Percentiles rank a stretch among this genome's conserved stretches.
Evolutionary conservation across 495 filamentous ascomycete genomes (phyloP).

Genomic region (Aspergillus olivimuriae): DNA sequence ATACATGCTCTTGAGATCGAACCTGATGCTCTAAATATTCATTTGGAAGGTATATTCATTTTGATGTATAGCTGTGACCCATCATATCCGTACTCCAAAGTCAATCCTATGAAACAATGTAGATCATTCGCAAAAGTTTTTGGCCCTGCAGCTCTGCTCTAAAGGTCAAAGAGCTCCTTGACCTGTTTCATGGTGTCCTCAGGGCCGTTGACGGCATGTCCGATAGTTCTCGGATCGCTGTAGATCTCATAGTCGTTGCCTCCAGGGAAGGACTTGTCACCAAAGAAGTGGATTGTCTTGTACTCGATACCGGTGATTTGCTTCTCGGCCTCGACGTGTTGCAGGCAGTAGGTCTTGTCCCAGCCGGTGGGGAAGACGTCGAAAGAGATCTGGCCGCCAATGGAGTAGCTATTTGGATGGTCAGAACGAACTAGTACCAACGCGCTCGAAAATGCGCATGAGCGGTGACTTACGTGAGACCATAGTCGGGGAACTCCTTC

Average conservation of each 20-base stretch:
- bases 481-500: slow-evolving; percentile 75
- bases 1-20: too few relatives aligned
- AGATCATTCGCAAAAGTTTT: slow-evolving; percentile 11
- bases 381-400: slow-evolving; percentile 96
- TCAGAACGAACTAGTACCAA: slow-evolving; percentile 6
- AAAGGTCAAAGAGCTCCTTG: slow-evolving; percentile 73
- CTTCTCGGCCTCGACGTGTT: slow-evolving; percentile 79
- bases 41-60: too few relatives aligned
- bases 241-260: slow-evolving; percentile 97
- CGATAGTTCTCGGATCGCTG: slow-evolving; percentile 68
- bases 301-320: slow-evolving; percentile 68
- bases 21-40: too few relatives aligned
- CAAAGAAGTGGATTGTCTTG: slow-evolving; percentile 93
- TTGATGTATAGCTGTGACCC: too few relatives aligned
- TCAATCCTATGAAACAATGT: too few relatives aligned
- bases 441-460: background rate
- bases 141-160: slow-evolving; percentile 16
- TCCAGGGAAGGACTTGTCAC: slow-evolving; percentile 83
- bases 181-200: slow-evolving; percentile 73
- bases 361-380: slow-evolving; percentile 95
- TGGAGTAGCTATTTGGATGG: slow-evolving; percentile 79
- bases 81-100: too few relatives aligned
- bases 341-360: slow-evolving; percentile 98
- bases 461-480: slow-evolving; percentile 63
- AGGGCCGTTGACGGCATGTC: slow-evolving; percentile 74